Evolutionary conservation across 495 filamentous ascomycete species (phyloP), one percentile per base, ranked within the genome.

Genomic region (Achaetomiella virescens): DNA sequence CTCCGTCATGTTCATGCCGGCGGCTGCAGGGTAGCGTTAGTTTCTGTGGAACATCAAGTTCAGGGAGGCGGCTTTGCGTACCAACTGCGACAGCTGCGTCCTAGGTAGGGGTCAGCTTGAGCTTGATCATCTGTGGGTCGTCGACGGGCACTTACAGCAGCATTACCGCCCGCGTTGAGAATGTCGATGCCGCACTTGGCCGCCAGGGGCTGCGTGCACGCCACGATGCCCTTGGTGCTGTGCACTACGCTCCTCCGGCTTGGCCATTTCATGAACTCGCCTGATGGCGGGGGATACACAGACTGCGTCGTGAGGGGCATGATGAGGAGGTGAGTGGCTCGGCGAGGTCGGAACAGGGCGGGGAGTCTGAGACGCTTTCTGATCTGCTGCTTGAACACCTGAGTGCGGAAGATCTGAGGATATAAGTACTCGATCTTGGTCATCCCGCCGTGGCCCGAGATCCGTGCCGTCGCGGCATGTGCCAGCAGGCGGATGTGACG

Each of bases 241-340:
- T 97, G 91, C 8, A 97, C 88, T 31, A 91, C 88, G 59, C 91
- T 96, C 58, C 93, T 82, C 37, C 93, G 84, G 66, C 89, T 92
- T 10, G 91, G 76, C 69, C 90, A 96, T 41, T 83, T 79, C 56
- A 81, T 74, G 62, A 86, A 78, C 21, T 73, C 79, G 20, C 79
- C 79, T 43, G 86, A 78, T 31, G 73, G 67, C 52, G 81, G 76
- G 44, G 85, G 80, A 65, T 84, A 91, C 27, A 91, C 57, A 24
- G 72, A 73, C 0, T 67, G 46, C 0, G 67, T 74, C 0, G 68
- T 57, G 54, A 77, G 75, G 42, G 73, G 71, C 75, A 77, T 77
- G 25, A 27, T 61, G 46, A 38, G 35, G 7, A 4, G 42, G 5
- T 2, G 59, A 11, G 44, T 29, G 11, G 27, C 27, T 31, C 3